Evolutionary conservation across 2,329 filamentous ascomycete species (phyloP).

Genomic region (Moelleriella libera): DNA sequence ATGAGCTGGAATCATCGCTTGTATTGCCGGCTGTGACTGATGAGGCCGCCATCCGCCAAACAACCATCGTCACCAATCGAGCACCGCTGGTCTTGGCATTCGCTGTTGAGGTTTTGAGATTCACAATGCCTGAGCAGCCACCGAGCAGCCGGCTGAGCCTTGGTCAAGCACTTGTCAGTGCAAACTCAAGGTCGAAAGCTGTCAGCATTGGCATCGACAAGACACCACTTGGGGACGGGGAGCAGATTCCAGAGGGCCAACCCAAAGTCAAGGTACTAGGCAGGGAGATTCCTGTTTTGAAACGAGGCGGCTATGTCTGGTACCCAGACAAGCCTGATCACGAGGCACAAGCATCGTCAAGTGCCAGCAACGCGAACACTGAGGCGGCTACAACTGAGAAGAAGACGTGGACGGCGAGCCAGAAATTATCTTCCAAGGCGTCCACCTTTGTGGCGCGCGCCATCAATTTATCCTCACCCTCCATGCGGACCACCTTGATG

Average conservation of each 20-base stretch:
- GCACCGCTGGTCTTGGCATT: conserved; percentile 76
- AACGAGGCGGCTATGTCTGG: conserved; percentile 56
- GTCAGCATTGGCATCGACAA: conserved; percentile 58
- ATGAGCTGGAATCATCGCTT: conserved; percentile 49
- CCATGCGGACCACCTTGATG: conserved; percentile 27
- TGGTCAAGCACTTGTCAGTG: conserved; percentile 71
- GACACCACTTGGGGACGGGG: conserved; percentile 49
- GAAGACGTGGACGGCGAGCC: conserved; percentile 35
- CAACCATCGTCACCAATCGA: conserved; percentile 57
- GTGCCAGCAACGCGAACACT: conserved; percentile 8
- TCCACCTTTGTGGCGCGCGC: conserved; percentile 46
- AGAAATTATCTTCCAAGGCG: conserved; percentile 32
- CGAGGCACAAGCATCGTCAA: background rate
- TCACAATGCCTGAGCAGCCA: conserved; percentile 77
- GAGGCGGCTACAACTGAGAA: conserved; percentile 6
- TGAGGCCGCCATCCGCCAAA: conserved; percentile 43
- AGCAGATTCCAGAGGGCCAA: conserved; percentile 63
- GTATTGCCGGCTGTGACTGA: conserved; percentile 41
- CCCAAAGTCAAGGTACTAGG: conserved; percentile 60
- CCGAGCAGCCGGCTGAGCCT: conserved; percentile 72
- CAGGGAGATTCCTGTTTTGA: conserved; percentile 60
- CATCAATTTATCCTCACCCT: conserved; percentile 19
- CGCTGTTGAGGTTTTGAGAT: conserved; percentile 56
- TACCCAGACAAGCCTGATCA: conserved; percentile 4
- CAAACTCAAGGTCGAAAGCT: conserved; percentile 66